Conservation (phyloP, 306 rosid species). For the Vigna trinervia region DNA sequence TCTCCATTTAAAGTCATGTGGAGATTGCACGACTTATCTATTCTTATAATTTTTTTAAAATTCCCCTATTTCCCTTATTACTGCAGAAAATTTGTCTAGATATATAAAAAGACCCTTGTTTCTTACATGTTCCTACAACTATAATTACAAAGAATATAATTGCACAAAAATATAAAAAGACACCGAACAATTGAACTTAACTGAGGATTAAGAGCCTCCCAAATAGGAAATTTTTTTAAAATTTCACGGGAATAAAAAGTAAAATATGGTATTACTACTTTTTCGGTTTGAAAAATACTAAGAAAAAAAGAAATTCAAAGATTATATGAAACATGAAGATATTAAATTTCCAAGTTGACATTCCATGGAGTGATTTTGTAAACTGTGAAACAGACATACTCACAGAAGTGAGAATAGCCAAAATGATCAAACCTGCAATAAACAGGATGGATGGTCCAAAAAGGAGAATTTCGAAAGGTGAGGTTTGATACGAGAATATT, state of each 20-base stretch:
- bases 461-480: conserved; percentile 88
- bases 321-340: background rate
- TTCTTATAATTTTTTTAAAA: too few species aligned
- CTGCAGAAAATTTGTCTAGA: too few species aligned
- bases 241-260: background rate
- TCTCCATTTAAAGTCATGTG: too few species aligned
- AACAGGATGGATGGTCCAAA: conserved; percentile 98
- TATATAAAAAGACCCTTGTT: background rate
- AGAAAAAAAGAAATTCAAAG: too few species aligned
- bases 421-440: conserved; percentile 74
- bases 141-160: background rate
- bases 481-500: conserved; percentile 85
- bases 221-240: background rate
- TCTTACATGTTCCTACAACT: conserved; percentile 5
- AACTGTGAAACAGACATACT: background rate
- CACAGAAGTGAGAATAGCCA: conserved; percentile 25
- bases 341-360: background rate
- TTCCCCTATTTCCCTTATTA: too few species aligned
- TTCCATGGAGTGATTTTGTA: background rate
- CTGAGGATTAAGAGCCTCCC: background rate
- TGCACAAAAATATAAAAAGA: background rate
- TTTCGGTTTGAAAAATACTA: background rate
- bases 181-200: background rate
- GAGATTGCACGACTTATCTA: too few species aligned
- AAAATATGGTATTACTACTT: background rate